Evolutionary conservation across 177 flowering plant species (phyloP).

Genomic region (Vitis hybrid): DNA sequence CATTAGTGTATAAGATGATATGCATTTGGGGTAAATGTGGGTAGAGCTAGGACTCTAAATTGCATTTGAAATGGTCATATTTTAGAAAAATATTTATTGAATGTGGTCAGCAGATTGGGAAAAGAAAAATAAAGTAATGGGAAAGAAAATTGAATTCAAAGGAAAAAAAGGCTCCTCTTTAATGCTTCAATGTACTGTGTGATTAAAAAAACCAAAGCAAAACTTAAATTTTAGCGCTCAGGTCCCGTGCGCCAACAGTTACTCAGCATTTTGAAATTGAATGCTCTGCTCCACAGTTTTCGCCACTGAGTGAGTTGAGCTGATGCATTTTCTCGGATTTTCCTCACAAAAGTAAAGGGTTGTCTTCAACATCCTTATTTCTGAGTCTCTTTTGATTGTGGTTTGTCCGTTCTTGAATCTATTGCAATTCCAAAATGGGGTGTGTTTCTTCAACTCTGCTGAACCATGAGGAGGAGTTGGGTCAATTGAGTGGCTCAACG

Average conservation of each 20-base stretch:
- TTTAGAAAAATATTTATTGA: too few relatives aligned
- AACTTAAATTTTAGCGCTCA: conserved; percentile 18
- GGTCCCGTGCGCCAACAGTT: neutral
- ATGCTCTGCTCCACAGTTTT: neutral
- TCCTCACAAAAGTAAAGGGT: neutral
- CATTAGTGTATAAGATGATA: too few relatives aligned
- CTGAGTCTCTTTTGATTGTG: neutral
- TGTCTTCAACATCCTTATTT: neutral
- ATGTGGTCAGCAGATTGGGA: too few relatives aligned
- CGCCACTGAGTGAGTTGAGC: too few relatives aligned
- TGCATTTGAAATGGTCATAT: too few relatives aligned
- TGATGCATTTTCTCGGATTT: neutral
- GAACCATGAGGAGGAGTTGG: conserved; percentile 62
- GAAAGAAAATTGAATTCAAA: too few relatives aligned
- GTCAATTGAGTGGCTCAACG: conserved; percentile 52
- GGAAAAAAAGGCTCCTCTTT: too few relatives aligned
- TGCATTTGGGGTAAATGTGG: too few relatives aligned
- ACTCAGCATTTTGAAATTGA: conserved; percentile 15
- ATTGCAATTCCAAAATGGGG: conserved; percentile 52
- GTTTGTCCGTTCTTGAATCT: neutral
- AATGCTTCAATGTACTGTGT: neutral
- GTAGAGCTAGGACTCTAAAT: too few relatives aligned
- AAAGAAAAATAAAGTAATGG: too few relatives aligned
- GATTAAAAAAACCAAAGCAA: neutral
- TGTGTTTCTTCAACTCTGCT: conserved; percentile 76